Base-by-base conservation (phyloP, 139 green algal species). In the Coelastrella sp. region DNA sequence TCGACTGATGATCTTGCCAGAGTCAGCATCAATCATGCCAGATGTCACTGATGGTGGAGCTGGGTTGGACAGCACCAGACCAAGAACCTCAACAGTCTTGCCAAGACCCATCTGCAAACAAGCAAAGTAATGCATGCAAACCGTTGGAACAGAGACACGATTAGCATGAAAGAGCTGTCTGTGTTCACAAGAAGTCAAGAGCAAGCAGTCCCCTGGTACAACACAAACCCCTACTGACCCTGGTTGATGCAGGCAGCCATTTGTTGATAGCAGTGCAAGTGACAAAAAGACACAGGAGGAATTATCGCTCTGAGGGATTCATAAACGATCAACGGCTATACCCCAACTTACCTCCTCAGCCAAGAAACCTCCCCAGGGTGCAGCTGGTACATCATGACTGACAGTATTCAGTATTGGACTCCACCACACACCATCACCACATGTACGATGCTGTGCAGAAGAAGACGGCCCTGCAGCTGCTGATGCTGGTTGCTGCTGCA, bases 81-180 rank as follows among this genome's bases (percentile, higher is more conserved):
- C 93, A 38, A 94, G 84, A 9, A 93, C 67, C 66, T 94, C 89
- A 8, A 96, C 87, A 1, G 92, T 96, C 88, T 96, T 94, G 60
- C 94, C 94, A 62, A 96, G 84, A 21, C 92, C 94, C 93, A 94
- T 51, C 66, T 51, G 66, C 66, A 50, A 17, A 50, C 6, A 9
- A 74, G 0, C 1, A 23, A 6, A 69, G 8, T 11, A 59, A 32
- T 30, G 21, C 0, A 34, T 51, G 35, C 66, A 74, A 35, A 25
- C 66, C 30, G 62, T 30, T 11, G 25, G 27, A 73, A 30, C 64
- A 73, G 64, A n/a, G n/a, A 57, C 45, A 57, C 1, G 45, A 57
- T 13, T 23, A 23, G 45, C 19, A 11, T 69, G 9, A 32, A 9
- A 34, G 60, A 17, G 60, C 60, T 35, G 8, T 69, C 2, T 32